phyloP scores from a whole-genome alignment of 2,329 filamentous ascomycete genomes.

The Beauveria brongniartii region DNA sequence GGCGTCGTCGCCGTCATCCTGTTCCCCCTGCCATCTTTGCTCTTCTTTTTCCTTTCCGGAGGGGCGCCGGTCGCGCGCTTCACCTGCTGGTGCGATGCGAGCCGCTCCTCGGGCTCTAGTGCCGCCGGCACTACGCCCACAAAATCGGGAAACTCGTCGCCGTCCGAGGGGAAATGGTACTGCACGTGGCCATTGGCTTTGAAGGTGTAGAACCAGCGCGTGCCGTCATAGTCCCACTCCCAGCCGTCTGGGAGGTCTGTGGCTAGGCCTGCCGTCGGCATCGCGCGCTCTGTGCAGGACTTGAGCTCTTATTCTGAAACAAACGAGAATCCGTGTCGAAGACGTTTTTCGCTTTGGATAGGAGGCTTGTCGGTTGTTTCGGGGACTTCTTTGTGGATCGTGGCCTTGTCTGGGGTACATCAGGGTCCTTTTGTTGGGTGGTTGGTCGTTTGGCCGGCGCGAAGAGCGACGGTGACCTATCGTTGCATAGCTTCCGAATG shows the following conservation, averaged over 20 bases:
- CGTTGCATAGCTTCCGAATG: background rate
- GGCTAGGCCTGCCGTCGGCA: background rate
- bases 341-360: no score
- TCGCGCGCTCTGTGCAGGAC: background rate
- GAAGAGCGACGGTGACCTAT: background rate
- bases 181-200: constrained; percentile 45
- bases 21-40: constrained; percentile 11
- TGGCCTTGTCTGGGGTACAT: background rate
- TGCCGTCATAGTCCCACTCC: constrained; percentile 51
- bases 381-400: background rate
- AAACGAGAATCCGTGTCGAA: no score
- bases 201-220: constrained; percentile 51
- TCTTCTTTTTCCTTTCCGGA: constrained; percentile 6
- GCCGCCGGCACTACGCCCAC: constrained; percentile 31
- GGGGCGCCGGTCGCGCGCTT: constrained; percentile 24
- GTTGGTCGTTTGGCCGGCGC: background rate
- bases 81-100: constrained; percentile 44
- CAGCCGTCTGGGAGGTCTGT: constrained; percentile 41
- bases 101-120: constrained; percentile 43
- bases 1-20: constrained; percentile 26
- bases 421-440: background rate
- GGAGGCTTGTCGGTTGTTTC: no score
- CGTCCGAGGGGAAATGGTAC: constrained; percentile 48
- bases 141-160: constrained; percentile 51
- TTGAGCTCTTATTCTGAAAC: no score